Evolutionary conservation across 345 rosid species (phyloP), one percentile per base, ranked within the genome.

Genomic region (Excoecaria agallocha): DNA sequence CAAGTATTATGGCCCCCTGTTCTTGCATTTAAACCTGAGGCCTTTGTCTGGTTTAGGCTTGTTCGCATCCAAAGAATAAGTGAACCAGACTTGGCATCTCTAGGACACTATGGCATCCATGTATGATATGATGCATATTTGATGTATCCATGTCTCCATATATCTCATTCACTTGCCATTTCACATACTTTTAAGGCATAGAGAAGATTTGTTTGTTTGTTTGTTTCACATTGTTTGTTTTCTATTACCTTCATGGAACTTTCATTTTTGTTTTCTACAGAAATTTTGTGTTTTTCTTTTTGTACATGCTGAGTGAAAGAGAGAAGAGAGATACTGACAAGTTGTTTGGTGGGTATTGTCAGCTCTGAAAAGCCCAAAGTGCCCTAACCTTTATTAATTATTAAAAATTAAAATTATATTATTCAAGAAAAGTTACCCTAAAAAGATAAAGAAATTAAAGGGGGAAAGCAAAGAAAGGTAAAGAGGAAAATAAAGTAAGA

Each of bases 301-400:
- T 25, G 69, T 55, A 9, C 3, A 12, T 64, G 22, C 6, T 25
- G 16, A 45, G 39, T 46, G 55, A 54, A 45, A 16, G 54, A 22
- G 61, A 50, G 38, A 17, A 69, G 12, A 19, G 12, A 66, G 9
- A 46, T 69, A 69, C 74, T 73, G 75, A 72, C 71, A 55, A 50
- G 30, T 66, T 72, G 75, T 77, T 65, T 68, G 81, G 80, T 79
- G 71, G 78, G 79, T 69, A 38, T 65, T 81, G 88, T 75, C 85
- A 78, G 74, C 30, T 66, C 88, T 83, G 88, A 79, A 83, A 78
- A 87, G 85, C 85, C 85, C 76, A 83, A 83, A 86, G 84, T 78
- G 79, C 80, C 70, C 55, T 58, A 73, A 19, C 59, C 49, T 58
- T 68, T 15, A 55, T 69, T 79, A 74, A 76, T 79, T 50, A 82